Percentiles rank a stretch among this genome's conserved stretches.
Evolutionary conservation across 2,329 filamentous ascomycete species (phyloP).

Genomic region (Pseudogymnoascus sp.): DNA sequence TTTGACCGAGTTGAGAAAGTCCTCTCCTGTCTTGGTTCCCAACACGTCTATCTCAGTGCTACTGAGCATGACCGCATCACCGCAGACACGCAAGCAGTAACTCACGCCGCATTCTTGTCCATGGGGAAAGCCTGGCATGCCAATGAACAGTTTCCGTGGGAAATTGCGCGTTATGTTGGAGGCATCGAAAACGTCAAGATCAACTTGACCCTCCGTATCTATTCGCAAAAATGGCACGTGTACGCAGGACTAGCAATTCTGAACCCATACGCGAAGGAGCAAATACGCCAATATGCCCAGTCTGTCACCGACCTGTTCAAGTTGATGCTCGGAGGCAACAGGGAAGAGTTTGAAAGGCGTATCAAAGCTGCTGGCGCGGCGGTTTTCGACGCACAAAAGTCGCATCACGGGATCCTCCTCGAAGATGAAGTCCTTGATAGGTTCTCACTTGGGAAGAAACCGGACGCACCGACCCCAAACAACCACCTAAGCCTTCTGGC

Average conservation of each 20-base stretch:
- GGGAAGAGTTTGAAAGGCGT: constrained; percentile 63
- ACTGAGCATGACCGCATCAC: constrained; percentile 93
- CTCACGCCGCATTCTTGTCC: constrained; percentile 89
- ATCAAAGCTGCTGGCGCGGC: constrained; percentile 73
- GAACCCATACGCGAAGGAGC: constrained; percentile 83
- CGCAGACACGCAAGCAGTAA: constrained; percentile 95
- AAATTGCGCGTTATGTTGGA: constrained; percentile 87
- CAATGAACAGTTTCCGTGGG: constrained; percentile 94
- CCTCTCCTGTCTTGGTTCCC: constrained; percentile 75
- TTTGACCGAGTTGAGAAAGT: constrained; percentile 74
- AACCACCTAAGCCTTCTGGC: constrained; percentile 90
- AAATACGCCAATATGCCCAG: constrained; percentile 89
- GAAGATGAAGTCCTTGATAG: constrained; percentile 76
- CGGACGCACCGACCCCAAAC: constrained; percentile 59
- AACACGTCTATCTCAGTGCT: constrained; percentile 80
- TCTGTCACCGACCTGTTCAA: constrained; percentile 94
- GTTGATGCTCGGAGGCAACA: constrained; percentile 84
- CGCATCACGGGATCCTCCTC: constrained; percentile 62
- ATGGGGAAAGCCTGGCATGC: constrained; percentile 99
- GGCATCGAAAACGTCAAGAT: constrained; percentile 99
- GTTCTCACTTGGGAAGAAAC: constrained; percentile 72
- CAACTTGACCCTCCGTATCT: constrained; percentile 95
- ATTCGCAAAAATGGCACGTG: constrained; percentile 98
- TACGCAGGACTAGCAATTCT: constrained; percentile 96
- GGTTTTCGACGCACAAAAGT: constrained; percentile 52